A percentile compares a stretch with the other conserved stretches of the same genome.
Evolutionary conservation across 306 rosid species (phyloP).

Genomic region (Castanea mollissima): DNA sequence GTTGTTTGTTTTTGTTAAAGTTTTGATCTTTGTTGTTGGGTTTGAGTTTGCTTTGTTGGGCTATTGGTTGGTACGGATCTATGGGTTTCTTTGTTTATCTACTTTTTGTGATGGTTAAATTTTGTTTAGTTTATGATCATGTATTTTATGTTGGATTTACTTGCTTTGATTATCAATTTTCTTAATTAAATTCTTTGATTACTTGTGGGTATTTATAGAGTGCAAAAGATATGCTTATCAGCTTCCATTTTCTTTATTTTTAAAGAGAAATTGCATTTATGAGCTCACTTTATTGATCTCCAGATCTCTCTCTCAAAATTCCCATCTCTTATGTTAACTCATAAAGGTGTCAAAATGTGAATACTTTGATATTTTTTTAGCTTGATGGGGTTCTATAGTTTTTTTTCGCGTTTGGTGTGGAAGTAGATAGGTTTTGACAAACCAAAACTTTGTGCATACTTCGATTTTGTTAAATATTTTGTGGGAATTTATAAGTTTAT

Average conservation of each 20-base stretch:
- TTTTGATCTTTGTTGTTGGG: conserved; percentile 23
- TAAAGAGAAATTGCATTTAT: neutral
- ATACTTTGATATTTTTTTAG: neutral
- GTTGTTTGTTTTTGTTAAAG: conserved; percentile 1
- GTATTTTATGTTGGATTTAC: conserved; percentile 12
- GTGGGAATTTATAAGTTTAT: neutral
- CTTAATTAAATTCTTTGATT: neutral
- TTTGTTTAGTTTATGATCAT: neutral
- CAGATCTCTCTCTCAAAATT: neutral
- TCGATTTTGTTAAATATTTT: neutral
- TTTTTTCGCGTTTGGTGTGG: neutral
- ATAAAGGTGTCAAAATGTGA: neutral
- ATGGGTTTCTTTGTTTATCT: conserved; percentile 11
- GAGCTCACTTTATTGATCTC: conserved; percentile 8
- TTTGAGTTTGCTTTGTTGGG: conserved; percentile 31
- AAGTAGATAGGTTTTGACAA: neutral
- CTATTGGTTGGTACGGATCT: conserved; percentile 21
- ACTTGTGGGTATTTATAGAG: conserved; percentile 8
- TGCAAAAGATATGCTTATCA: conserved; percentile 6
- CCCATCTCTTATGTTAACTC: neutral
- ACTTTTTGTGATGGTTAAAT: neutral
- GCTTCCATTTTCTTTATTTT: conserved; percentile 1
- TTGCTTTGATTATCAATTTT: neutral
- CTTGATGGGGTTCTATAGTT: neutral
- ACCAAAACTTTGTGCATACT: neutral